Conservation (phyloP, 768 basidiomycete species). For the Suillus ampliporus region DNA sequence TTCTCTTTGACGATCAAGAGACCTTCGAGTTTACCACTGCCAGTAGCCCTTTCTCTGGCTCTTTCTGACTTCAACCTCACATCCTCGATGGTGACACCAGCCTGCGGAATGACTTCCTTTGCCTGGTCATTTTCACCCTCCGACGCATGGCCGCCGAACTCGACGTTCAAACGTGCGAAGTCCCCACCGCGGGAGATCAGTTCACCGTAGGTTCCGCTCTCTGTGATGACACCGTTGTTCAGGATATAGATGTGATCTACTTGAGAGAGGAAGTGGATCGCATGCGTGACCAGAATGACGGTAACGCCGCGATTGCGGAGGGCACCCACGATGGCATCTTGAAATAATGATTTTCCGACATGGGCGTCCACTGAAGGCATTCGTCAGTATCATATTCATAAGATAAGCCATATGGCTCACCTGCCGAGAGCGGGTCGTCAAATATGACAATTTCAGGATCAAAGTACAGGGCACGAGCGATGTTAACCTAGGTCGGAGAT, state of each 20-base stretch:
- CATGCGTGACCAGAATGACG: slow-evolving; percentile 60
- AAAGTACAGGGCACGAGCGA: slow-evolving; percentile 72
- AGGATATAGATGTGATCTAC: slow-evolving; percentile 58
- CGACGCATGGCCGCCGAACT: slow-evolving; percentile 61
- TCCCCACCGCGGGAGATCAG: slow-evolving; percentile 55
- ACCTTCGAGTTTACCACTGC: slow-evolving; percentile 69
- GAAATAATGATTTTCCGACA: slow-evolving; percentile 72
- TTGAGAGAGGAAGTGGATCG: slow-evolving; percentile 56
- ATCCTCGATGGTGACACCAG: slow-evolving; percentile 35
- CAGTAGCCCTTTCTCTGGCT: slow-evolving; percentile 44
- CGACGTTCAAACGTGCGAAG: slow-evolving; percentile 61
- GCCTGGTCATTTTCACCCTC: slow-evolving; percentile 36
- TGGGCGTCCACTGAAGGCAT: slow-evolving; percentile 67
- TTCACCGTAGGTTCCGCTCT: slow-evolving; percentile 57
- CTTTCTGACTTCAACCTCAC: slow-evolving; percentile 45
- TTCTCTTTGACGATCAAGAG: slow-evolving; percentile 69
- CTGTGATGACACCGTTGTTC: slow-evolving; percentile 48
- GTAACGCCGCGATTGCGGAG: slow-evolving; percentile 53
- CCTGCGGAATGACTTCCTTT: slow-evolving; percentile 17
- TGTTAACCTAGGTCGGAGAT: slow-evolving; percentile 54
- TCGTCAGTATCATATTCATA: neutral
- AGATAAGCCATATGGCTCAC: slow-evolving; percentile 34
- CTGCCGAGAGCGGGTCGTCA: slow-evolving; percentile 71
- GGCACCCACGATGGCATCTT: slow-evolving; percentile 61
- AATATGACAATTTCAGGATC: slow-evolving; percentile 65